phyloP scores from a whole-genome alignment of 1,284 basidiomycete genomes.

The Garcileccinum viscosum region DNA sequence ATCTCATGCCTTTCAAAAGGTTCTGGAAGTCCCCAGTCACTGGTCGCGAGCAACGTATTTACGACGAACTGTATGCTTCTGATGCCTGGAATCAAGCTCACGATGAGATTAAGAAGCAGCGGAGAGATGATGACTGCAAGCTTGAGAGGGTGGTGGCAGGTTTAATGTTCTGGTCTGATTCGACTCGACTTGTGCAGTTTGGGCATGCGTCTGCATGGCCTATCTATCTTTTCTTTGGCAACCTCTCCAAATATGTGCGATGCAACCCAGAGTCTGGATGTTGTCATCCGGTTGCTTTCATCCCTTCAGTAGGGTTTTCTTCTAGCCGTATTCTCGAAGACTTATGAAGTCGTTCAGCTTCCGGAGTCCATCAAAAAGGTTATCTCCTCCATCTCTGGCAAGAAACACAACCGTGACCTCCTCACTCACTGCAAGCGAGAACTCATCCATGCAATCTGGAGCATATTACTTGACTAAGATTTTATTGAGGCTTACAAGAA shows the following conservation, averaged over 20 bases:
- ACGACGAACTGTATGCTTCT: conserved; percentile 9
- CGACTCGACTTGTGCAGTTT: conserved; percentile 43
- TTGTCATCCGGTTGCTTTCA: background rate
- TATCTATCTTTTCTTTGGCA: background rate
- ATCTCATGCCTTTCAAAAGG: conserved; percentile 8
- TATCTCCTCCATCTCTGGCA: background rate
- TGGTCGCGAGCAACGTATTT: background rate
- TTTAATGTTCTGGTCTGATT: conserved; percentile 45
- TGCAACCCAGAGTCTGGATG: background rate
- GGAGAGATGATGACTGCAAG: conserved; percentile 17
- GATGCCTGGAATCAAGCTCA: conserved; percentile 15
- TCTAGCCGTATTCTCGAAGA: background rate
- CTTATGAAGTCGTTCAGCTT: background rate
- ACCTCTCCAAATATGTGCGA: background rate
- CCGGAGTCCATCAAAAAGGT: background rate
- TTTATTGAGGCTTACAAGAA: background rate
- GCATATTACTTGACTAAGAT: background rate
- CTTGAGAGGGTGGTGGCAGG: conserved; percentile 13
- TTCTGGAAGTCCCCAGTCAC: conserved; percentile 1
- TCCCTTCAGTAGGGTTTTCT: background rate
- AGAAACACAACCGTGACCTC: background rate
- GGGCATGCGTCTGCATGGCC: conserved; percentile 43
- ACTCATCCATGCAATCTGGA: background rate
- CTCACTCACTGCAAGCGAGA: background rate
- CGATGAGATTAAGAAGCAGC: conserved; percentile 1